Base-by-base conservation (phyloP, 2,329 filamentous ascomycete species). In the Aspergillus tanneri region DNA sequence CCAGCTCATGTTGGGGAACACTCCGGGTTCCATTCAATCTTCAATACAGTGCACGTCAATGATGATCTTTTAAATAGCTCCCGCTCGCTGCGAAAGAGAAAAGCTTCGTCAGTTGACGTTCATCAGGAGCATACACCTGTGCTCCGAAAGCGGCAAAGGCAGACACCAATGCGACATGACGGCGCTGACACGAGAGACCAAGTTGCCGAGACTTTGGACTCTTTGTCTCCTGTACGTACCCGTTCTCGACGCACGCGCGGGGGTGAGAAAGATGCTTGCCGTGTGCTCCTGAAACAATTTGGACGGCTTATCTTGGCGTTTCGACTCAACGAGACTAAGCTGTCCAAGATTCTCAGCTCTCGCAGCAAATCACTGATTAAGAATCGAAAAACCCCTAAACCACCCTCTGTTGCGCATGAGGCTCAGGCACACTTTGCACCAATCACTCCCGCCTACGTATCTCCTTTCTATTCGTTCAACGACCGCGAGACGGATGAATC, bases 401-500 rank as follows among this genome's bases (percentile, higher is more conserved):
- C 70, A 6, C 62, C 71, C 24, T 63, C 69, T 22, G 65, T 68
- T 24, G 56, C 62, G 11, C 70, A 71, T 53, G 64, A 72, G 50
- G 73, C 66, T 30, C 77, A 77, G 63, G 82, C 77, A 67, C 72
- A 83, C 56, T 83, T 82, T 47, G 74, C 79, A 64, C 85, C 69
- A 64, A 85, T 69, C 72, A 83, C 72, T 68, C 80, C 62, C 67
- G 82, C 59, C 72, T 91, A 88, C 63, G 83, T 83, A 1, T 86
- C 90, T 52, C 87, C 88, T 1, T 92, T 95, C 63, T 92, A 92
- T 60, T 88, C 88, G 0, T 91, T 96, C 56, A 87, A 87, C 52
- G 92, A 96, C 58, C 88, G 88, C 56, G 92, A 96, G 59, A 84
- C 84, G 14, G 91, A 96, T 50, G 91, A 97, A 61, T 76, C 84